phyloP scores from a whole-genome alignment of 23 red algal species.

The Gracilaria gracilis region DNA sequence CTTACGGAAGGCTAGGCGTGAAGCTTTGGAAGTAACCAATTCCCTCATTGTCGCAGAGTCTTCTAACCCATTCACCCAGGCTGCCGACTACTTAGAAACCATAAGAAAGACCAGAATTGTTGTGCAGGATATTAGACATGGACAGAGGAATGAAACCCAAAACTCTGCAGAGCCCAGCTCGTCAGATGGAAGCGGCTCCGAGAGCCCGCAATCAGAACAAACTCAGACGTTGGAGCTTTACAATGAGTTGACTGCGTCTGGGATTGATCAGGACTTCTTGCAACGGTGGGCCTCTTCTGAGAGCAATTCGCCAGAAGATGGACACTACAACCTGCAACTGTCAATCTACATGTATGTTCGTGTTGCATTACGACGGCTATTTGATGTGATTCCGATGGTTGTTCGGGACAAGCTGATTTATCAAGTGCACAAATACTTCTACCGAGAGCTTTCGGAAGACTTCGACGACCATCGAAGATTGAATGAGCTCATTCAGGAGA shows the following conservation, averaged over 20 bases:
- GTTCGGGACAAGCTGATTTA: slow-evolving; percentile 14
- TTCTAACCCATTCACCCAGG: not conserved
- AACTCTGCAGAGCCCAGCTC: not conserved
- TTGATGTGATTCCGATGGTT: slow-evolving; percentile 25
- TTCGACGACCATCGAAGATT: not conserved
- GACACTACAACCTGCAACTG: slow-evolving; percentile 33
- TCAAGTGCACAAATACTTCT: not conserved
- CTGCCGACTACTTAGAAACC: not conserved
- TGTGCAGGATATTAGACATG: not conserved
- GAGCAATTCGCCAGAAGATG: not conserved
- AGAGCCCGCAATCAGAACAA: not conserved
- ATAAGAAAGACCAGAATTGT: not conserved
- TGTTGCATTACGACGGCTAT: not conserved
- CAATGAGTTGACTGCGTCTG: not conserved
- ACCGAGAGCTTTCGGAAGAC: not conserved
- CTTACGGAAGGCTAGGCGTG: not conserved
- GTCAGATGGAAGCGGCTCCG: not conserved
- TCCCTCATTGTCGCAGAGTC: not conserved
- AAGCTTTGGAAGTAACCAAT: not conserved
- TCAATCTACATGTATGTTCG: slow-evolving; percentile 34
- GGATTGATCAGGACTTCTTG: not conserved
- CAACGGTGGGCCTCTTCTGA: not conserved
- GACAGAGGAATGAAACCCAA: not conserved
- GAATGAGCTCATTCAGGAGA: not conserved
- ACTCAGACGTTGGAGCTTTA: not conserved